Base-by-base conservation (phyloP, 768 basidiomycete species). In the Phanerochaete carnosa region DNA sequence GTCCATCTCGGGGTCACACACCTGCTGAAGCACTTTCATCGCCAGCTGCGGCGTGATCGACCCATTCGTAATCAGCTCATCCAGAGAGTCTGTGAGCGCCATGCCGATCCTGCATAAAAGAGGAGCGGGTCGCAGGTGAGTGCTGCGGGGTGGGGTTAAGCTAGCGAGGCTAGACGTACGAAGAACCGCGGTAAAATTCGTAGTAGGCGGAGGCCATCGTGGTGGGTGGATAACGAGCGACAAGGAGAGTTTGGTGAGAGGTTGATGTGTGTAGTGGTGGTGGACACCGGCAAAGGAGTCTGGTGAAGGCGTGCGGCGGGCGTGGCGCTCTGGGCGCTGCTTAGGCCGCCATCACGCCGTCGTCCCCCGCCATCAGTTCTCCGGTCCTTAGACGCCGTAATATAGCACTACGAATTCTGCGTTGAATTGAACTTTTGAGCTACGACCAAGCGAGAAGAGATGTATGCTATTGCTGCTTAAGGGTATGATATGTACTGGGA, bases 11-110 rank as follows among this genome's bases (percentile, higher is more conserved):
- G 8, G 39, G 39, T 4, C 11, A 64, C 67, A 64, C 66, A 97
- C 96, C 92, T 98, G 96, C 71, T 91, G 89, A 60, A 98, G 76
- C n/a, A 97, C 94, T 75, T 96, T 93, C 89, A 98, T 94, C n/a
- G 96, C 97, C 66, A 98, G 75, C 77, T 98, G 96, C 13, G 96
- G 96, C 22, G 95, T 96, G 69, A 99, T 99, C 53, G 92, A 87
- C 1, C 96, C 96, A 70, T 90, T 91, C 49, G 95, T 96, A 68
- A 99, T 98, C 65, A 99, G 85, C 77, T 98, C 96, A 77, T 99
- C 97, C 68, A 99, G 85, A 65, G 96, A 95, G 79, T 99, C 97
- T 15, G 95, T 96, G 55, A 99, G 82, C 55, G 96, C 94, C 84
- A 95, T 93, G 55, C 97, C 97, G 74, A 98, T 94, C 65, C 97